Conservation (phyloP, 2,329 filamentous ascomycete species). For the Saccharata proteae region DNA sequence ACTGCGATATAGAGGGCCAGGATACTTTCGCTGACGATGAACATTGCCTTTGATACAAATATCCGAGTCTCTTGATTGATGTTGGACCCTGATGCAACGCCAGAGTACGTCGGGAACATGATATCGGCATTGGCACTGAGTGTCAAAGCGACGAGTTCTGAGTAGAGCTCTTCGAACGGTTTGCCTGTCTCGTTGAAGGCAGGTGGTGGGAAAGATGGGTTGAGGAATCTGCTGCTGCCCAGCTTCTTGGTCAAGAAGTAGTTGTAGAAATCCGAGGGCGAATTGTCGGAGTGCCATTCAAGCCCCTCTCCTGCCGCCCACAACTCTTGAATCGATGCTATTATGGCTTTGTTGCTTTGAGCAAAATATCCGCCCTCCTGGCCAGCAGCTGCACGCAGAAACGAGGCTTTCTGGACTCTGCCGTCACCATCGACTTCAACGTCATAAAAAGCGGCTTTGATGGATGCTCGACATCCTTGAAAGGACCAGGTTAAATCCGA, state of each 20-base stretch:
- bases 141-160: constrained; percentile 30
- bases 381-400: too few relatives aligned
- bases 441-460: too few relatives aligned
- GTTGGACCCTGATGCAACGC: constrained; percentile 2
- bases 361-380: too few relatives aligned
- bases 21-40: constrained; percentile 33
- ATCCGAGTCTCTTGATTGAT: constrained; percentile 28
- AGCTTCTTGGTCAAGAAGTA: constrained; percentile 28
- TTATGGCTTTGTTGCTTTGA: background rate
- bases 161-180: constrained; percentile 20
- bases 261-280: constrained; percentile 34
- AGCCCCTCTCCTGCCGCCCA: background rate
- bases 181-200: constrained; percentile 15
- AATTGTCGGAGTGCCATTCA: constrained; percentile 38
- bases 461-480: too few relatives aligned
- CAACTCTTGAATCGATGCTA: background rate
- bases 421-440: constrained; percentile 1
- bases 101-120: constrained; percentile 21
- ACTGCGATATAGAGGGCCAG: constrained; percentile 33
- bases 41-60: constrained; percentile 37
- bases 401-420: constrained; percentile 1
- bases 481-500: too few relatives aligned
- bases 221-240: constrained; percentile 23
- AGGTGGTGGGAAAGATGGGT: constrained; percentile 22
- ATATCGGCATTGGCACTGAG: constrained; percentile 30